These are phyloP conservation scores for Silybum marianum DNA, from an alignment of 129 eudicot genomes.

Conservation along the genomic window DNA sequence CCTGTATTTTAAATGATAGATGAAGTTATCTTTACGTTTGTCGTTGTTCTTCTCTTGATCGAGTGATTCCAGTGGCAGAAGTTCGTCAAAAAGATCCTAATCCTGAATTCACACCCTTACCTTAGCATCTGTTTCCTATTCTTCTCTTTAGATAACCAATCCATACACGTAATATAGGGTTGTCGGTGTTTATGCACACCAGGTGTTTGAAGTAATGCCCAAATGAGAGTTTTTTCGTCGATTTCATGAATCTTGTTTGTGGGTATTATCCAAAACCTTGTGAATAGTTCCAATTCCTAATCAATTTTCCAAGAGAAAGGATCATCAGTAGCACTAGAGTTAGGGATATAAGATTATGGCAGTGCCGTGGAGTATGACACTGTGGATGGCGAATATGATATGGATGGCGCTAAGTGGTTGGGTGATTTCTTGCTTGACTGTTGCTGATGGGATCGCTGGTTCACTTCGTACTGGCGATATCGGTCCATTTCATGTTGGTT, in stretches of 20 bases:
- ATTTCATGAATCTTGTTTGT: conserved; percentile 6
- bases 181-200: conserved; percentile 3
- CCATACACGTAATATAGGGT: not conserved
- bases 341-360: conserved; percentile 48
- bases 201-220: conserved; percentile 12
- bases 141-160: not conserved
- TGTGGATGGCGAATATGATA: conserved; percentile 65
- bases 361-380: conserved; percentile 56
- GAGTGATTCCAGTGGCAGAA: conserved; percentile 15
- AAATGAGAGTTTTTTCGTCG: not conserved
- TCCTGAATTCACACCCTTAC: not conserved
- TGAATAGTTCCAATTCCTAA: not conserved
- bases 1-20: not conserved
- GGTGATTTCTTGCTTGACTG: conserved; percentile 65
- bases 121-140: not conserved
- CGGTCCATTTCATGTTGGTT: conserved; percentile 76
- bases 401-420: conserved; percentile 65
- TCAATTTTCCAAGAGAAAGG: not conserved
- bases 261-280: conserved; percentile 20
- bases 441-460: conserved; percentile 84
- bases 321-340: not conserved
- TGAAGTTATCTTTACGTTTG: conserved; percentile 7
- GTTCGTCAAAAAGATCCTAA: conserved; percentile 11
- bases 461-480: conserved; percentile 78
- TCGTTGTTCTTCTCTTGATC: conserved; percentile 8